Base-by-base conservation (phyloP, 768 basidiomycete genomes). In the Termitomyces sp. region DNA sequence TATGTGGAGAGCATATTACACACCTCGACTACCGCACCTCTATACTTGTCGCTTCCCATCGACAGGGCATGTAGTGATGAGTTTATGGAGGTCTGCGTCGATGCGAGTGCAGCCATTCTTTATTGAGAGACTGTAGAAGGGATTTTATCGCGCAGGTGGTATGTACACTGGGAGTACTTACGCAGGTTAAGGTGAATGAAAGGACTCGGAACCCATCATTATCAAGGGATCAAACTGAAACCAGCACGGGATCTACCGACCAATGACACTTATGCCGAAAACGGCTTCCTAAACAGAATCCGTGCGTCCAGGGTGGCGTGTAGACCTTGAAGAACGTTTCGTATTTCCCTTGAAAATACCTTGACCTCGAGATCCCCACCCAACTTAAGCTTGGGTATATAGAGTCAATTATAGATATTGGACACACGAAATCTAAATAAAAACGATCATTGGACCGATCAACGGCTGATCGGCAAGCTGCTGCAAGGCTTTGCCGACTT, bases 21-120 rank as follows among this genome's bases (percentile, higher is more conserved):
- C 56, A 89, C 93, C 82, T 96, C 94, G 9, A 96, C 91, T 25
- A 94, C 91, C 3, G 94, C 92, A 2, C 94, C 93, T 20, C 92
- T 80, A 65, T 91, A 95, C 70, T 86, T 90, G 62, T 79, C 76
- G 22, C 57, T 58, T 9, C 58, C 48, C 22, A 38, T 2, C 13
- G 52, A 53, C 35, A 57, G 50, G 7, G 54, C 12, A n/a, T 56
- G 52, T 20, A 43, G 20, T n/a, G 54, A 33, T 29, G 54, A 50
- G 20, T 36, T 56, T 39, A 53, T 51, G 16, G 50, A 20, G 35
- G 53, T 53, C 41, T 53, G 39, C 10, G 42, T 53, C 49, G 59
- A 53, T 50, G 57, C 50, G n/a, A 58, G 23, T 10, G 52, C 43
- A 18, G 54, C 53, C 61, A 60, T 60, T 32, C 12, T 23, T 60